Evolutionary conservation across 2,329 filamentous ascomycete genomes (phyloP).

Genomic region (Aspergillus versicolor): DNA sequence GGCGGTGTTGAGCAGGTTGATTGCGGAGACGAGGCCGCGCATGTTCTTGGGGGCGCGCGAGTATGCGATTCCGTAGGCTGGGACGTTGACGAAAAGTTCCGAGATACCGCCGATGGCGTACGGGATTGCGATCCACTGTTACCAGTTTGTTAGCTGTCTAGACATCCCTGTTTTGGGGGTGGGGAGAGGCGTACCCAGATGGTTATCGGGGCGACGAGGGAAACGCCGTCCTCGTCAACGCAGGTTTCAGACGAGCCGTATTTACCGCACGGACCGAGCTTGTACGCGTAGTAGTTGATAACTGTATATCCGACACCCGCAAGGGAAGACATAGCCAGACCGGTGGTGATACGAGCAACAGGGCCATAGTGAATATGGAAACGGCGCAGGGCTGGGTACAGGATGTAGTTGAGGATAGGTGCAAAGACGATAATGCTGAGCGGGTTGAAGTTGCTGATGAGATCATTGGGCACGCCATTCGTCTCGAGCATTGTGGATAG

Average conservation of each 20-base stretch:
- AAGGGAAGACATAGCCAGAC: slow-evolving; percentile 51
- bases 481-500: slow-evolving; percentile 51
- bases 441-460: slow-evolving; percentile 53
- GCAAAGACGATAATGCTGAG: slow-evolving; percentile 49
- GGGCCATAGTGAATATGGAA: slow-evolving; percentile 48
- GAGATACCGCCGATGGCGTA: slow-evolving; percentile 33
- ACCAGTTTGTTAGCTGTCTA: not conserved
- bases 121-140: slow-evolving; percentile 7
- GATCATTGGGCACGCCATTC: slow-evolving; percentile 52
- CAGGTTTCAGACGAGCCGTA: slow-evolving; percentile 1
- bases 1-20: slow-evolving; percentile 44
- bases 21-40: slow-evolving; percentile 43
- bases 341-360: slow-evolving; percentile 52
- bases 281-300: slow-evolving; percentile 9
- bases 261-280: slow-evolving; percentile 6
- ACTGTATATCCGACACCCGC: slow-evolving; percentile 32
- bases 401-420: slow-evolving; percentile 49
- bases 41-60: slow-evolving; percentile 43
- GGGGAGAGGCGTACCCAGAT: not conserved
- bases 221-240: slow-evolving; percentile 4
- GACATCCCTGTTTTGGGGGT: not conserved
- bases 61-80: slow-evolving; percentile 48
- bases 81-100: slow-evolving; percentile 45
- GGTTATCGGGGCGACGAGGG: not conserved
- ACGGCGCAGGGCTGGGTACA: slow-evolving; percentile 49